These are phyloP conservation scores for Talaromyces stipitatus DNA, from an alignment of 495 filamentous ascomycete species.

Conservation along the genomic window DNA sequence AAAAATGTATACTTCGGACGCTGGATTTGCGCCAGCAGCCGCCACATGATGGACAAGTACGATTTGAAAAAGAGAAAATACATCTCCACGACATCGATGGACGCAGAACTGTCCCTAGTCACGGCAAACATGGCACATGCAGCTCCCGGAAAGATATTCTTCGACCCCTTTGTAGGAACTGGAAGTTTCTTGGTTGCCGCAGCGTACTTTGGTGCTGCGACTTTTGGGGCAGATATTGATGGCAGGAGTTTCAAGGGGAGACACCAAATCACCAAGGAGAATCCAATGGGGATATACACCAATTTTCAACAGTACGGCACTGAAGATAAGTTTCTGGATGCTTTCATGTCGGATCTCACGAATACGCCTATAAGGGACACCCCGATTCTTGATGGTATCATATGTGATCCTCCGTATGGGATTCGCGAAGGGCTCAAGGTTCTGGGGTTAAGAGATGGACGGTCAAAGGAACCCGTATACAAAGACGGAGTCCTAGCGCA, in stretches of 20 bases:
- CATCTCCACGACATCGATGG: slow-evolving; percentile 95
- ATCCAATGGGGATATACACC: slow-evolving; percentile 44
- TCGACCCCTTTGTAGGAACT: slow-evolving; percentile 92
- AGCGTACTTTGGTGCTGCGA: slow-evolving; percentile 78
- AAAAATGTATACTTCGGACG: slow-evolving; percentile 63
- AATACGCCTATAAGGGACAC: slow-evolving; percentile 65
- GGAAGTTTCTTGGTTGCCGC: slow-evolving; percentile 83
- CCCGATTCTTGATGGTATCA: slow-evolving; percentile 71
- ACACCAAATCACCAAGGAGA: slow-evolving; percentile 33
- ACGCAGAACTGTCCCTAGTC: slow-evolving; percentile 83
- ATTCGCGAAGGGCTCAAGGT: slow-evolving; percentile 88
- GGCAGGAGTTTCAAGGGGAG: slow-evolving; percentile 75
- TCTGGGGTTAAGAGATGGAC: slow-evolving; percentile 66
- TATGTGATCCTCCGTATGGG: slow-evolving; percentile 98
- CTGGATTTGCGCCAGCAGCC: slow-evolving; percentile 51
- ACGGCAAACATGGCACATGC: slow-evolving; percentile 87
- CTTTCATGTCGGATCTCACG: slow-evolving; percentile 80
- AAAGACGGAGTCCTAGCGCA: slow-evolving; percentile 66
- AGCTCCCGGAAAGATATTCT: slow-evolving; percentile 73
- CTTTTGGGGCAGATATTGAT: slow-evolving; percentile 87
- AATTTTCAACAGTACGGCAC: slow-evolving; percentile 87
- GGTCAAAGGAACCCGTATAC: slow-evolving; percentile 49
- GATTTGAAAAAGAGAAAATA: slow-evolving; percentile 89
- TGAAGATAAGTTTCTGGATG: slow-evolving; percentile 54
- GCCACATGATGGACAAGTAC: slow-evolving; percentile 63